These are phyloP conservation scores for Monilinia fructigena DNA, from an alignment of 2,329 filamentous ascomycete species.

Conservation along the genomic window DNA sequence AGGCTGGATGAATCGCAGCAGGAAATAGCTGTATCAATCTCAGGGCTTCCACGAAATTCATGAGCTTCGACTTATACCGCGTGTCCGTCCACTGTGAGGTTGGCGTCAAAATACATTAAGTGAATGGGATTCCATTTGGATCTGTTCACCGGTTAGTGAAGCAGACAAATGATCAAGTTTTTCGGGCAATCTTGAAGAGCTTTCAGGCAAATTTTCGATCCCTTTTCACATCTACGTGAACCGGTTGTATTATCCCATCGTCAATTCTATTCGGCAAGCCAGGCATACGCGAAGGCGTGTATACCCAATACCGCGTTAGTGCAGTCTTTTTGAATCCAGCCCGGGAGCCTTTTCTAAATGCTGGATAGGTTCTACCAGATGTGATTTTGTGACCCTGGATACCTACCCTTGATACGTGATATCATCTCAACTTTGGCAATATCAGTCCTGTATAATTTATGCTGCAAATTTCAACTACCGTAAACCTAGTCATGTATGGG, in stretches of 20 bases:
- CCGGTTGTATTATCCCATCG: background rate
- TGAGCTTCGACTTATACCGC: slow-evolving; percentile 33
- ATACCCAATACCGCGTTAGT: background rate
- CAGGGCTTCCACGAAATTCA: slow-evolving; percentile 37
- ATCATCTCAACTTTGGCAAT: background rate
- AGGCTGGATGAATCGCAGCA: slow-evolving; percentile 40
- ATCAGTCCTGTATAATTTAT: background rate
- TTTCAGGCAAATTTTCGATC: slow-evolving; percentile 3
- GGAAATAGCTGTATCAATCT: slow-evolving; percentile 41
- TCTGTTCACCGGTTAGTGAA: slow-evolving; percentile 18
- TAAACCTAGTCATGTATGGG: background rate
- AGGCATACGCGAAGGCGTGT: background rate
- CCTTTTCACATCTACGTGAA: background rate
- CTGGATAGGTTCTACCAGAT: background rate
- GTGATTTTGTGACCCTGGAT: background rate
- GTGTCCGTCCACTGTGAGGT: slow-evolving; percentile 15
- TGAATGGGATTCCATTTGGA: slow-evolving; percentile 15
- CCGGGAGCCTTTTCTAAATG: background rate
- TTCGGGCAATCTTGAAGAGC: slow-evolving; percentile 8
- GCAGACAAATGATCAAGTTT: slow-evolving; percentile 11
- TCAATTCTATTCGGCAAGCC: background rate
- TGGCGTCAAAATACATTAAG: slow-evolving; percentile 14
- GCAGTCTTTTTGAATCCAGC: background rate
- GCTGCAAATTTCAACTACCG: background rate
- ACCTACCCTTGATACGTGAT: background rate